A percentile compares a stretch with the other conserved stretches of the same genome.
These are phyloP conservation scores for Phytophthora podocarpi DNA, from an alignment of 352 stramenopile genomes.

Conservation along the genomic window DNA sequence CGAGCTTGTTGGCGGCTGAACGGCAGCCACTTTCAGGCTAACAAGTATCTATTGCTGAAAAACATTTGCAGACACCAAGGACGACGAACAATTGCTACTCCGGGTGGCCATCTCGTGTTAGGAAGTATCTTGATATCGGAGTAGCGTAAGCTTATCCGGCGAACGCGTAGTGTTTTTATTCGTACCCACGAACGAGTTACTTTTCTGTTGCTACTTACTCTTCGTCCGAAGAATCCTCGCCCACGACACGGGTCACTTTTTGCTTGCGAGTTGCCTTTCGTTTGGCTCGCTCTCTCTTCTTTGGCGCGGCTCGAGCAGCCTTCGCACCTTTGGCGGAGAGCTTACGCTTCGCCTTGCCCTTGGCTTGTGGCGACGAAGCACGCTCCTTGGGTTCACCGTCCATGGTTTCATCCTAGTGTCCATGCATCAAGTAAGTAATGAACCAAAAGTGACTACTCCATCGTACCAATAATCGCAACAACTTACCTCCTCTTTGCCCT, in stretches of 20 bases:
- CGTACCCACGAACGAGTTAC: background rate
- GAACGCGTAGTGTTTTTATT: slow-evolving; percentile 19
- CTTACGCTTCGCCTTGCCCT: slow-evolving; percentile 36
- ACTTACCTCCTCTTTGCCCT: slow-evolving; percentile 58
- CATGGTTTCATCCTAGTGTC: slow-evolving; percentile 26
- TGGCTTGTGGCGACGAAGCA: slow-evolving; percentile 36
- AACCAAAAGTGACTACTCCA: background rate
- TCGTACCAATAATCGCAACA: background rate
- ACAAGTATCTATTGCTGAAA: slow-evolving; percentile 16
- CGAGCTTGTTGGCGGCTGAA: slow-evolving; percentile 49
- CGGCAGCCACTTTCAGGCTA: slow-evolving; percentile 35
- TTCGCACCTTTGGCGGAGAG: slow-evolving; percentile 30
- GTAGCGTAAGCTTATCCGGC: background rate
- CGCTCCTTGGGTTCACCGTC: slow-evolving; percentile 26
- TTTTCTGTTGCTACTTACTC: slow-evolving; percentile 21
- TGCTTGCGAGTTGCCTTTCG: slow-evolving; percentile 32
- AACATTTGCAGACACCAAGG: background rate
- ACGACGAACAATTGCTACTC: background rate
- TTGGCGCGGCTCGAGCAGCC: slow-evolving; percentile 15
- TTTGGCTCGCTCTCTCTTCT: slow-evolving; percentile 39
- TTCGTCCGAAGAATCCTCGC: slow-evolving; percentile 35
- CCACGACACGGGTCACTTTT: slow-evolving; percentile 28
- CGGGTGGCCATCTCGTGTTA: background rate
- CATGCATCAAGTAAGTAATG: background rate
- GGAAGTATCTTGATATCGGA: background rate